phyloP scores from a whole-genome alignment of 192 early-diverging fungal species.

The Dissophora ornata region DNA sequence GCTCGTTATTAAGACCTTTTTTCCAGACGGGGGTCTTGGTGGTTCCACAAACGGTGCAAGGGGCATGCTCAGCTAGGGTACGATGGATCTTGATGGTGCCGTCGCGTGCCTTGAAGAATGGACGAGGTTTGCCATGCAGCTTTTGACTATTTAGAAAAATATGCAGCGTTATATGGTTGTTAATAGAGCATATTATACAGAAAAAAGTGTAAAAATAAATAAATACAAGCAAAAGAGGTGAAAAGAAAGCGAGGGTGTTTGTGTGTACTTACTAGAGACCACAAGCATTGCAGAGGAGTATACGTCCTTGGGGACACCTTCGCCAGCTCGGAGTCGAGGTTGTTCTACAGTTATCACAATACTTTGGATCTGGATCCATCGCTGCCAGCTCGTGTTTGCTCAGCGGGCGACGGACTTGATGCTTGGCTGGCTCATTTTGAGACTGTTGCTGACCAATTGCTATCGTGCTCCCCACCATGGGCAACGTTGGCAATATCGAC shows the following conservation, averaged over 20 bases:
- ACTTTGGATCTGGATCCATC: conserved; percentile 47
- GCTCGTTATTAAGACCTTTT: conserved; percentile 1
- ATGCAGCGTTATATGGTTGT: too few relatives aligned
- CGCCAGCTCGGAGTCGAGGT: conserved; percentile 47
- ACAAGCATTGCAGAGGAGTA: conserved; percentile 43
- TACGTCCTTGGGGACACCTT: conserved; percentile 36
- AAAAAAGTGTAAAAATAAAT: too few relatives aligned
- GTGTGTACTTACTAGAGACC: conserved; percentile 44
- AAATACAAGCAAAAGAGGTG: background rate
- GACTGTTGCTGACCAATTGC: background rate
- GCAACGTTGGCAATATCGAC: background rate
- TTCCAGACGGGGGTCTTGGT: conserved; percentile 25
- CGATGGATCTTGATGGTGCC: conserved; percentile 54
- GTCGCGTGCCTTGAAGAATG: conserved; percentile 45
- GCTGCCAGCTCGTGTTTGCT: conserved; percentile 36
- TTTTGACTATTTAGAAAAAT: conserved; percentile 52
- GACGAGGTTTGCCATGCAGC: conserved; percentile 37
- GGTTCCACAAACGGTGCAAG: conserved; percentile 18
- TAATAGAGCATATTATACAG: background rate
- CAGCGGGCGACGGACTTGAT: background rate
- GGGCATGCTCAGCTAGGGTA: conserved; percentile 13
- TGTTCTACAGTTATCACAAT: conserved; percentile 37
- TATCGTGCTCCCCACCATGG: background rate
- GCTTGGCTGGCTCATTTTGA: background rate
- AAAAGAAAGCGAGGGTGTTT: too few relatives aligned